A percentile compares a stretch with the other conserved stretches of the same genome.
phyloP scores from a whole-genome alignment of 768 basidiomycete species.

The Epithele typhae region DNA sequence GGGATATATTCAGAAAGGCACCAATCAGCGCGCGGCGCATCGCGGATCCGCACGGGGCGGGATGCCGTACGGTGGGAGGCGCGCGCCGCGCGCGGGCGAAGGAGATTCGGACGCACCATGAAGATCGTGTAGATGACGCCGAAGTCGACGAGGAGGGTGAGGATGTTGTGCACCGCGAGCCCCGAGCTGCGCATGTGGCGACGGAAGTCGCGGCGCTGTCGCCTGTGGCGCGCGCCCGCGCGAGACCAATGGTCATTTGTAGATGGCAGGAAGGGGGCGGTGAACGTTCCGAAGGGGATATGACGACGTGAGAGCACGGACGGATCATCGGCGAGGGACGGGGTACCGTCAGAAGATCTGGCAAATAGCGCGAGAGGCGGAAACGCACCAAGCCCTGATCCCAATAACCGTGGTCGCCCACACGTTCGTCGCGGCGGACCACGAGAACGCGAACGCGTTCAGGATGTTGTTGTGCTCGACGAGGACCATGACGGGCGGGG shows the following conservation, averaged over 20 bases:
- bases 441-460: slow-evolving; percentile 4
- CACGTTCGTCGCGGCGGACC: slow-evolving; percentile 2
- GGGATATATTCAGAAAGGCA: not conserved
- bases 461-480: not conserved
- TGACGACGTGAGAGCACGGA: no score
- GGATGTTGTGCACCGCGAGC: not conserved
- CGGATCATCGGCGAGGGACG: no score
- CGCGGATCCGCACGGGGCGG: no score
- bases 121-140: slow-evolving; percentile 1
- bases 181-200: not conserved
- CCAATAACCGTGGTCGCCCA: slow-evolving; percentile 1
- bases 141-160: not conserved
- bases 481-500: not conserved
- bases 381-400: not conserved
- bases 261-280: no score
- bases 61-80: no score
- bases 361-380: not conserved
- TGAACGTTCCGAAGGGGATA: no score
- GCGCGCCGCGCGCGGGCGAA: no score
- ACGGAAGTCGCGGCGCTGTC: not conserved
- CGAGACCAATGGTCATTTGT: not conserved
- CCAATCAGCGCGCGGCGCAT: no score
- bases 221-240: not conserved
- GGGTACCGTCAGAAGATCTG: no score
- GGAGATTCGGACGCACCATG: not conserved